phyloP scores from a whole-genome alignment of 2,329 filamentous ascomycete genomes.

The Aspergillus arachidicola region DNA sequence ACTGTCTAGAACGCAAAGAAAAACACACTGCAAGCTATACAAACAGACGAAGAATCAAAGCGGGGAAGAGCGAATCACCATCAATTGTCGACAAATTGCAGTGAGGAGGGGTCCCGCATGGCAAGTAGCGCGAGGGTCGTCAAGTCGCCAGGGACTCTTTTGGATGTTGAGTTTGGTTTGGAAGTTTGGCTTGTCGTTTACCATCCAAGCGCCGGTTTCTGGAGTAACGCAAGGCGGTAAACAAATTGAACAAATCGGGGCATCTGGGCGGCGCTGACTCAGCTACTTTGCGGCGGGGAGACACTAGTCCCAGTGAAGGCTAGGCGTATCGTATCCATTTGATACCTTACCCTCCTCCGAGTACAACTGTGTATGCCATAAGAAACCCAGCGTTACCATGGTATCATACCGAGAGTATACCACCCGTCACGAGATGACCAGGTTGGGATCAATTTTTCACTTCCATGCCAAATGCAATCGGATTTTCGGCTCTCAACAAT shows the following conservation, averaged over 20 bases:
- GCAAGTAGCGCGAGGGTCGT: slow-evolving; percentile 8
- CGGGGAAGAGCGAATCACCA: slow-evolving; percentile 4
- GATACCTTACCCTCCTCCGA: neutral
- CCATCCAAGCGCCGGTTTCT: slow-evolving; percentile 26
- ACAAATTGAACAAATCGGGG: slow-evolving; percentile 26
- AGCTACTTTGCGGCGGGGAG: slow-evolving; percentile 19
- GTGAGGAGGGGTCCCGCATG: slow-evolving; percentile 19
- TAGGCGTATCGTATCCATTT: slow-evolving; percentile 12
- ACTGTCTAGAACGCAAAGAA: neutral
- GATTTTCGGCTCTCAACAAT: neutral
- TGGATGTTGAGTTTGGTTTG: neutral
- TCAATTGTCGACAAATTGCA: slow-evolving; percentile 16
- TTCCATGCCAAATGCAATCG: neutral
- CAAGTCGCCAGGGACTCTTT: neutral
- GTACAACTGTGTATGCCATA: neutral
- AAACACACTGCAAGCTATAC: slow-evolving; percentile 3
- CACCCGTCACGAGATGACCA: neutral
- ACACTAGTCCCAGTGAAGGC: slow-evolving; percentile 15
- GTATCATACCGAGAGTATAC: neutral
- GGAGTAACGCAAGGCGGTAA: slow-evolving; percentile 36
- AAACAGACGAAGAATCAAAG: slow-evolving; percentile 7
- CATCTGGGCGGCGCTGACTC: slow-evolving; percentile 25
- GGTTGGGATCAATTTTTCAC: neutral
- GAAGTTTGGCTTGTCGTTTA: slow-evolving; percentile 3
- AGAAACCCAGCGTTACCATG: neutral